phyloP scores from a whole-genome alignment of 495 filamentous ascomycete species.

The Podospora bellae-mahoneyi region DNA sequence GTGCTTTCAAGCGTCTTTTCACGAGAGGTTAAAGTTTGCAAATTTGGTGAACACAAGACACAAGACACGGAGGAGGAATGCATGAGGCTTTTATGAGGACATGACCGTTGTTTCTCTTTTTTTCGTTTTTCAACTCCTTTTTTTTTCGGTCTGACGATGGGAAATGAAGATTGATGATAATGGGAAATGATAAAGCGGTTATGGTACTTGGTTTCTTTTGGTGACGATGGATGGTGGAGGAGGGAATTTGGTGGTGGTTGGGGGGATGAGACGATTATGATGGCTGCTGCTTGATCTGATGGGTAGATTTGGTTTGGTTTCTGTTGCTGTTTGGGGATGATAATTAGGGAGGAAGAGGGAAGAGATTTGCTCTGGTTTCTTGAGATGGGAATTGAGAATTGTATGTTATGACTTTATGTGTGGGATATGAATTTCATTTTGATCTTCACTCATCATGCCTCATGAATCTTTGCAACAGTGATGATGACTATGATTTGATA shows the following conservation, averaged over 20 bases:
- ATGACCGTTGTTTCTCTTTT: neutral
- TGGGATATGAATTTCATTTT: neutral
- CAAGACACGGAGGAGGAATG: neutral
- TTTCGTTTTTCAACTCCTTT: neutral
- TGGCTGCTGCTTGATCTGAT: neutral
- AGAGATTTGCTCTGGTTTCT: neutral
- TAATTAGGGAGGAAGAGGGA: neutral
- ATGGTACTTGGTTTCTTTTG: neutral
- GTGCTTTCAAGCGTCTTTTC: conserved; percentile 40
- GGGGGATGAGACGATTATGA: neutral
- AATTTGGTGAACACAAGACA: neutral
- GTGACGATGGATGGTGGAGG: neutral
- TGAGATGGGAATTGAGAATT: neutral
- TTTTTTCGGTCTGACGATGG: neutral
- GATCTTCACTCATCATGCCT: neutral
- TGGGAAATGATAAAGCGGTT: conserved; percentile 6
- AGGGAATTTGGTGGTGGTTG: neutral
- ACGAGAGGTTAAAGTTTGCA: neutral
- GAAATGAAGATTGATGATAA: conserved; percentile 2
- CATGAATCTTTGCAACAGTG: too few relatives aligned
- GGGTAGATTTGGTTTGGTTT: neutral
- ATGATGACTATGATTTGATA: too few relatives aligned
- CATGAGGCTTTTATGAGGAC: conserved; percentile 9
- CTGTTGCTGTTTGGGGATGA: neutral
- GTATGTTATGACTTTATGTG: neutral